Percentiles rank a stretch among this genome's conserved stretches.
Conservation (phyloP, 495 filamentous ascomycete species). For the Aspergillus coremiiformis region DNA sequence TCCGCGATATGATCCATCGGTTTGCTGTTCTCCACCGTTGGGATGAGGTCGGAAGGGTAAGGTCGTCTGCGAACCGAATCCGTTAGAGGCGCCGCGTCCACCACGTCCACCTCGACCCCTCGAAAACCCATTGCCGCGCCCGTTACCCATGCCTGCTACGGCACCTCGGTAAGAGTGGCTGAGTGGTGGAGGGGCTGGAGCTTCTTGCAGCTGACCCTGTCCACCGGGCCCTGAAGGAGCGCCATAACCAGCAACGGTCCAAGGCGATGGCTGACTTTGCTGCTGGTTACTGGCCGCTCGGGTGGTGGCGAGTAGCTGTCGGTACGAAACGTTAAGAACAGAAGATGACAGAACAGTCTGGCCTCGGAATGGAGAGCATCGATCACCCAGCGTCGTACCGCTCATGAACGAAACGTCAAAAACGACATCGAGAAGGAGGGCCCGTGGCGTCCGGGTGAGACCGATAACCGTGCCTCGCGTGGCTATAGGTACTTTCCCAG, state of each 20-base stretch:
- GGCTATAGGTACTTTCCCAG: constrained; percentile 91
- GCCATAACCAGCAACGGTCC: constrained; percentile 56
- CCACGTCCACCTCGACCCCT: constrained; percentile 26
- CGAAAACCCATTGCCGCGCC: constrained; percentile 18
- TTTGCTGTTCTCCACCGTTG: constrained; percentile 21
- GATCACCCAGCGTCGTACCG: constrained; percentile 77
- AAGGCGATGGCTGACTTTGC: constrained; percentile 41
- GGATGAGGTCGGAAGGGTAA: constrained; percentile 32
- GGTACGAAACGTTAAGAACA: constrained; percentile 78
- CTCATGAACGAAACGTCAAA: constrained; percentile 96
- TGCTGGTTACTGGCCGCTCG: constrained; percentile 60
- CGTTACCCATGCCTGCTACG: constrained; percentile 37
- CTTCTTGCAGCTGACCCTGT: constrained; percentile 63
- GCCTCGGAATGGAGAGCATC: constrained; percentile 93
- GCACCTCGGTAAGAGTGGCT: constrained; percentile 67
- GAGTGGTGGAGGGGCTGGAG: constrained; percentile 59
- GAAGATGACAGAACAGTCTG: constrained; percentile 79
- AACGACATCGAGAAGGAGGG: constrained; percentile 79
- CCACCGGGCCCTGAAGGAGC: constrained; percentile 46
- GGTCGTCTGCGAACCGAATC: constrained; percentile 29
- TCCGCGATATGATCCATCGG: constrained; percentile 18
- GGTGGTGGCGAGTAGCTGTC: constrained; percentile 70
- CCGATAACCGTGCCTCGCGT: constrained; percentile 88
- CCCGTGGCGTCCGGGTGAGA: constrained; percentile 74
- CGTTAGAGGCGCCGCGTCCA: constrained; percentile 34